A percentile compares a stretch with the other conserved stretches of the same genome.
These are phyloP conservation scores for Pholiota microspora DNA, from an alignment of 768 basidiomycete genomes.

Conservation along the genomic window DNA sequence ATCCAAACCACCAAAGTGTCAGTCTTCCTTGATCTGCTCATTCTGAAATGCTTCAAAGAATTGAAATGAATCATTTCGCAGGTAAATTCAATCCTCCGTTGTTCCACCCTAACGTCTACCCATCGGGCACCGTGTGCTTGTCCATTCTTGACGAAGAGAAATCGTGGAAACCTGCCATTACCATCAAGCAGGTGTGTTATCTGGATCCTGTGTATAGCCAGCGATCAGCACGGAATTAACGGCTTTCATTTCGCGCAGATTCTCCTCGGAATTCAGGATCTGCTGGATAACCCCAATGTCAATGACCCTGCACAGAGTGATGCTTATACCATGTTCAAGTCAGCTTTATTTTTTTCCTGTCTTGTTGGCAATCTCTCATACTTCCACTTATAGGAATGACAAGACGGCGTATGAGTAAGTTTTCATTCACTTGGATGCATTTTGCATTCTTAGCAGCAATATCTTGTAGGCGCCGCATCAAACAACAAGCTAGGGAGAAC, in stretches of 20 bases:
- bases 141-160: conserved; percentile 99
- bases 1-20: conserved; percentile 94
- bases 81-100: conserved; percentile 96
- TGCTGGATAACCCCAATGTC: conserved; percentile 93
- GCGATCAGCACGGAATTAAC: neutral
- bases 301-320: conserved; percentile 98
- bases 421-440: conserved; percentile 11
- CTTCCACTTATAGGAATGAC: conserved; percentile 68
- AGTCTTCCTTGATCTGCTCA: conserved; percentile 22
- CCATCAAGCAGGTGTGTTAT: conserved; percentile 86
- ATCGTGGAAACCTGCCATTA: conserved; percentile 98
- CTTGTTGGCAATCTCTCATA: neutral
- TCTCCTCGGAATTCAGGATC: conserved; percentile 91
- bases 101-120: conserved; percentile 98
- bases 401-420: conserved; percentile 87
- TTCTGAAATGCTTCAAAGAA: neutral
- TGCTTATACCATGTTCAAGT: conserved; percentile 99
- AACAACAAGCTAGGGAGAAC: conserved; percentile 87
- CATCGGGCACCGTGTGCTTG: conserved; percentile 96
- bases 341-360: conserved; percentile 27
- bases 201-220: neutral
- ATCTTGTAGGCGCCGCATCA: conserved; percentile 64
- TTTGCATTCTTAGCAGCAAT: conserved; percentile 1
- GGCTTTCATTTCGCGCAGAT: conserved; percentile 54
- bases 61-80: conserved; percentile 26